Percentiles rank a stretch among this genome's conserved stretches.
Evolutionary conservation across 2,329 filamentous ascomycete species (phyloP).

Genomic region (Aspergillus sp.): DNA sequence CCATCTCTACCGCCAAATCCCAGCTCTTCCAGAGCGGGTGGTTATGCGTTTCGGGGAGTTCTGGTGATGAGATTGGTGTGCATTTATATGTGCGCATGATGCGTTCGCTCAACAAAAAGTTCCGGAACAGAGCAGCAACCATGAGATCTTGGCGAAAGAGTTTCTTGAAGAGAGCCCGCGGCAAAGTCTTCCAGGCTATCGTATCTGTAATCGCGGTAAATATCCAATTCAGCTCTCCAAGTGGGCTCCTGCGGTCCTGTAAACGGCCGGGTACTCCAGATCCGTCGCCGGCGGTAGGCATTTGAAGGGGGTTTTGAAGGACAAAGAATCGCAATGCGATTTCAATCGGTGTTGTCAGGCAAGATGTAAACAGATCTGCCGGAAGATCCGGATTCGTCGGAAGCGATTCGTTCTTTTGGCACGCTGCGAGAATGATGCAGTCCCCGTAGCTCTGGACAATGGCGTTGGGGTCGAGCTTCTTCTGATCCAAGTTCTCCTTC

Average conservation of each 20-base stretch:
- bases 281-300: constrained; percentile 73
- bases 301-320: constrained; percentile 79
- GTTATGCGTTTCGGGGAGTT: constrained; percentile 91
- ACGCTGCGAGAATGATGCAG: constrained; percentile 91
- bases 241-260: constrained; percentile 88
- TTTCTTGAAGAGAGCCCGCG: constrained; percentile 89
- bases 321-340: constrained; percentile 98
- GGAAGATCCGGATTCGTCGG: constrained; percentile 93
- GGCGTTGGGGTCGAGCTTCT: constrained; percentile 73
- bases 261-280: constrained; percentile 89
- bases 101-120: constrained; percentile 90
- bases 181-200: constrained; percentile 95
- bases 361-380: constrained; percentile 93
- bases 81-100: constrained; percentile 97
- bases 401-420: constrained; percentile 85
- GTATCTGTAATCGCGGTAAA: constrained; percentile 99
- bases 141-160: constrained; percentile 97
- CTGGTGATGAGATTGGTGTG: constrained; percentile 87
- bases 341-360: constrained; percentile 94
- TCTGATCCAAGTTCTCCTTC: constrained; percentile 78
- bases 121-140: constrained; percentile 97
- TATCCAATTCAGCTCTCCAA: constrained; percentile 98
- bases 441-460: constrained; percentile 71
- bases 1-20: constrained; percentile 96
- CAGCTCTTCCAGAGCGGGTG: constrained; percentile 97